phyloP scores from a whole-genome alignment of 2,329 filamentous ascomycete genomes.

The Fusarium anthophilum region DNA sequence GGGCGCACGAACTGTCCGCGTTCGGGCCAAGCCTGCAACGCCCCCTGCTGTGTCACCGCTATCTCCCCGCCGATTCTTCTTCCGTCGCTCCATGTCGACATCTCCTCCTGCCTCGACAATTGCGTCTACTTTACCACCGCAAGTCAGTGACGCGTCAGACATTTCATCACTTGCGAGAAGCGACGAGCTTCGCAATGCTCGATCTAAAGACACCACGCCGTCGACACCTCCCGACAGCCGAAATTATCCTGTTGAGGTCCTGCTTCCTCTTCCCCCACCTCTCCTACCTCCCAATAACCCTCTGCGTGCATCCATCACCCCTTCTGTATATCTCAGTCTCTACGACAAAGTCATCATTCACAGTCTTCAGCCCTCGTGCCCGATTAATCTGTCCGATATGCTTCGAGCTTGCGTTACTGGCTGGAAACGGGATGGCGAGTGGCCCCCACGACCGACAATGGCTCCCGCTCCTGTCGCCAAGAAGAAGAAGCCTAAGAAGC shows the following conservation, averaged over 20 bases:
- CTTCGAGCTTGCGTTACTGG: conserved; percentile 83
- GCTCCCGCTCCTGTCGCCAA: conserved; percentile 49
- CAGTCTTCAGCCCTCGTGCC: conserved; percentile 82
- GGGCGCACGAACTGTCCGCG: conserved; percentile 70
- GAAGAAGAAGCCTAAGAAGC: conserved; percentile 51
- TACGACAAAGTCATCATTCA: conserved; percentile 90
- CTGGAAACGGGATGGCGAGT: conserved; percentile 94
- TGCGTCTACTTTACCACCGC: conserved; percentile 32
- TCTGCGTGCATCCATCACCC: conserved; percentile 79
- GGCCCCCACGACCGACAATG: conserved; percentile 72
- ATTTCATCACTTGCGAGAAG: conserved; percentile 55
- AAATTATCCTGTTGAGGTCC: conserved; percentile 63
- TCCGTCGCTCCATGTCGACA: conserved; percentile 57
- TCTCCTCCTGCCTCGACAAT: conserved; percentile 48
- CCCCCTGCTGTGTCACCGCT: conserved; percentile 56
- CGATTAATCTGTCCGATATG: conserved; percentile 87
- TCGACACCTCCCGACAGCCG: conserved; percentile 36
- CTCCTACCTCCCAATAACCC: conserved; percentile 78
- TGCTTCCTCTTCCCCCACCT: conserved; percentile 78
- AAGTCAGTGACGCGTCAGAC: conserved; percentile 49
- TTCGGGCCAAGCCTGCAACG: conserved; percentile 58
- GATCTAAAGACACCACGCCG: conserved; percentile 47
- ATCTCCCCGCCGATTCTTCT: conserved; percentile 61
- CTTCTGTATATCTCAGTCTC: conserved; percentile 79
- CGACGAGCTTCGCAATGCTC: conserved; percentile 45